Percentiles rank a stretch among this genome's conserved stretches.
These are phyloP conservation scores for Euphorbia peplus DNA, from an alignment of 345 rosid genomes.

Conservation along the genomic window DNA sequence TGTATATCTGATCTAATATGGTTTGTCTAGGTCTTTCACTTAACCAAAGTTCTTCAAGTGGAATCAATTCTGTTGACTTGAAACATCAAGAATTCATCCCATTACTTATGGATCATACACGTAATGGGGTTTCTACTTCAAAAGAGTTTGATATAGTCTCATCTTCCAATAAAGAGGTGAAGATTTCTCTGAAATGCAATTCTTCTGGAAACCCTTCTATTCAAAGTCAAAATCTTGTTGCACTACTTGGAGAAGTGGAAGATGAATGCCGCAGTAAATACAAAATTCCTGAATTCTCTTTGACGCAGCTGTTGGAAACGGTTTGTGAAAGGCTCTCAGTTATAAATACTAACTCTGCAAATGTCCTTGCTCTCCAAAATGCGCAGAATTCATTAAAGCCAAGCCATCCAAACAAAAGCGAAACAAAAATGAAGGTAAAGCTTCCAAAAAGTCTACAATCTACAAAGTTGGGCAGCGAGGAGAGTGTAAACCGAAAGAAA, in stretches of 20 bases:
- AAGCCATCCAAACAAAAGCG: background rate
- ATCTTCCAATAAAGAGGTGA: slow-evolving; percentile 21
- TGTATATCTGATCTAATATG: too few species aligned
- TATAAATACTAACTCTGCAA: background rate
- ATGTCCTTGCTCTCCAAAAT: background rate
- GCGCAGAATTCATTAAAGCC: background rate
- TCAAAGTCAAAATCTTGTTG: background rate
- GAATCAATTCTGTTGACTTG: slow-evolving; percentile 1
- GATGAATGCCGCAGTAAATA: slow-evolving; percentile 15
- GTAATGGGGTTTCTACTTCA: background rate
- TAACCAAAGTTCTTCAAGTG: background rate
- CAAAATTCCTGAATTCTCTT: slow-evolving; percentile 24
- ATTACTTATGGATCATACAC: slow-evolving; percentile 1
- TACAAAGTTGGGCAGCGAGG: background rate
- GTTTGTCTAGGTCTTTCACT: background rate
- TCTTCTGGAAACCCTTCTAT: slow-evolving; percentile 4
- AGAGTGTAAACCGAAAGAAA: slow-evolving; percentile 10
- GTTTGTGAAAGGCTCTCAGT: slow-evolving; percentile 15
- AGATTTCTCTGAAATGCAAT: slow-evolving; percentile 12
- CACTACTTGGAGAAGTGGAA: slow-evolving; percentile 12
- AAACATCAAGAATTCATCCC: background rate
- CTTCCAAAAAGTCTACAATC: background rate
- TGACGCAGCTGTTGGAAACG: slow-evolving; percentile 16
- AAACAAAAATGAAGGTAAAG: background rate
- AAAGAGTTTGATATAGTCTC: slow-evolving; percentile 26